These are phyloP conservation scores for Chaetomium tenue DNA, from an alignment of 495 filamentous ascomycete genomes.

Conservation along the genomic window DNA sequence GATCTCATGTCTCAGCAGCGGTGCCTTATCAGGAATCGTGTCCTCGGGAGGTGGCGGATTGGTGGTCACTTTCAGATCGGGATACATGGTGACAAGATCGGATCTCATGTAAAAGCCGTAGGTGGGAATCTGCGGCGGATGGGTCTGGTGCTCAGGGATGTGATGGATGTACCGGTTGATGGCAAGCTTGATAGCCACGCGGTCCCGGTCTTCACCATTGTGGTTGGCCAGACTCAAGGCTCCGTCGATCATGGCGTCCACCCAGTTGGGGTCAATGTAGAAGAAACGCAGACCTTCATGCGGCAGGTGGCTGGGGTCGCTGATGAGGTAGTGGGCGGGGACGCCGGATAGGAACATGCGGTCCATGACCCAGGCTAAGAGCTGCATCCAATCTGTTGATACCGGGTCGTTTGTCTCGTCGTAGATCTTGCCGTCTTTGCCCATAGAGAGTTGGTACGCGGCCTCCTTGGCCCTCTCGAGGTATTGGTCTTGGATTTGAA, in stretches of 20 bases:
- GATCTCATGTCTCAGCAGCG: slow-evolving; percentile 27
- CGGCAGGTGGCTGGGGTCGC: slow-evolving; percentile 42
- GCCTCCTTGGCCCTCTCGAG: neutral
- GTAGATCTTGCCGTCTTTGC: slow-evolving; percentile 22
- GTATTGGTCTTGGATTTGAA: neutral
- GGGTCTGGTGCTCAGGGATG: neutral
- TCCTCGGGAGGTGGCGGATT: neutral
- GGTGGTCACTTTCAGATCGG: slow-evolving; percentile 29
- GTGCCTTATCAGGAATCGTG: slow-evolving; percentile 1
- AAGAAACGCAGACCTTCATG: slow-evolving; percentile 50
- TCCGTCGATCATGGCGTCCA: slow-evolving; percentile 49
- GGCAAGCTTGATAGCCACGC: slow-evolving; percentile 35
- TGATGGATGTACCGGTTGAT: slow-evolving; percentile 34
- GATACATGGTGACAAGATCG: slow-evolving; percentile 30
- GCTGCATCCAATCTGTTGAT: slow-evolving; percentile 36
- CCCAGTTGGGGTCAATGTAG: slow-evolving; percentile 47
- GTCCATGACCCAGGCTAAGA: slow-evolving; percentile 43
- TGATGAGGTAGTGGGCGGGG: slow-evolving; percentile 44
- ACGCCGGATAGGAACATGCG: slow-evolving; percentile 38
- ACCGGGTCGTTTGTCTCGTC: slow-evolving; percentile 36
- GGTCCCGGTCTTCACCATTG: slow-evolving; percentile 30
- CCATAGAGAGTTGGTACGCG: neutral
- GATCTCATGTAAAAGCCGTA: slow-evolving; percentile 37
- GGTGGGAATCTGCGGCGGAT: slow-evolving; percentile 28
- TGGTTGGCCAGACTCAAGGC: slow-evolving; percentile 48